These are phyloP conservation scores for Colletotrichum filicis DNA, from an alignment of 2,329 filamentous ascomycete species.

Conservation along the genomic window DNA sequence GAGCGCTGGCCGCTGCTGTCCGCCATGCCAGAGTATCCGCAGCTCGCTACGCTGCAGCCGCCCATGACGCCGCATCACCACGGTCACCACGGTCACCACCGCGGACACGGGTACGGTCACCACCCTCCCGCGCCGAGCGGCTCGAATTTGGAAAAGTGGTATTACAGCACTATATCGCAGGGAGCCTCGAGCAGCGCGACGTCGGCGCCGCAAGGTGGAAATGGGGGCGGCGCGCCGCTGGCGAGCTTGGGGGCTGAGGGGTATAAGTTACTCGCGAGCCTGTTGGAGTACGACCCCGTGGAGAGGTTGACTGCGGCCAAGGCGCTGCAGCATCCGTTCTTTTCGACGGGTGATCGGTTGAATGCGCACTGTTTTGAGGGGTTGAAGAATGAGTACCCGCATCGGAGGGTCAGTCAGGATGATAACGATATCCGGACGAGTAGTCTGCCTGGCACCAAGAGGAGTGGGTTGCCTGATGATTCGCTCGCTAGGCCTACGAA, in stretches of 20 bases:
- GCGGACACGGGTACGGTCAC: slow-evolving; percentile 41
- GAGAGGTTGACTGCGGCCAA: slow-evolving; percentile 88
- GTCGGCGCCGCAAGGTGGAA: slow-evolving; percentile 49
- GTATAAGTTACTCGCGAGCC: slow-evolving; percentile 80
- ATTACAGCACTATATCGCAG: slow-evolving; percentile 75
- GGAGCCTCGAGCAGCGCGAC: slow-evolving; percentile 60
- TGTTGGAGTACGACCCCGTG: slow-evolving; percentile 93
- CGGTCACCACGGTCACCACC: slow-evolving; percentile 52
- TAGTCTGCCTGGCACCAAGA: slow-evolving; percentile 90
- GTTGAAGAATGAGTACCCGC: slow-evolving; percentile 87
- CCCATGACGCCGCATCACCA: slow-evolving; percentile 58
- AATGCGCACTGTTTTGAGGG: slow-evolving; percentile 92
- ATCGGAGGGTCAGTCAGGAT: slow-evolving; percentile 90
- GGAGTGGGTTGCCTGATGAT: slow-evolving; percentile 87
- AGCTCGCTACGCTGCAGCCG: slow-evolving; percentile 69
- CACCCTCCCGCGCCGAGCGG: slow-evolving; percentile 40
- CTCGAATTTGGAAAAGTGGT: slow-evolving; percentile 81
- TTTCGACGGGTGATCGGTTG: slow-evolving; percentile 78
- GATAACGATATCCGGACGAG: slow-evolving; percentile 95
- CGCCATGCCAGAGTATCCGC: slow-evolving; percentile 87
- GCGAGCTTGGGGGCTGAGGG: slow-evolving; percentile 79
- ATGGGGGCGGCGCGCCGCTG: slow-evolving; percentile 48
- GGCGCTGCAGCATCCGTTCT: slow-evolving; percentile 92
- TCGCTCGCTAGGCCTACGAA: slow-evolving; percentile 71
- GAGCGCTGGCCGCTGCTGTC: slow-evolving; percentile 88